A percentile compares a stretch with the other conserved stretches of the same genome.
These are phyloP conservation scores for Neopestalotiopsis sp. DNA, from an alignment of 2,329 filamentous ascomycete species.

Conservation along the genomic window DNA sequence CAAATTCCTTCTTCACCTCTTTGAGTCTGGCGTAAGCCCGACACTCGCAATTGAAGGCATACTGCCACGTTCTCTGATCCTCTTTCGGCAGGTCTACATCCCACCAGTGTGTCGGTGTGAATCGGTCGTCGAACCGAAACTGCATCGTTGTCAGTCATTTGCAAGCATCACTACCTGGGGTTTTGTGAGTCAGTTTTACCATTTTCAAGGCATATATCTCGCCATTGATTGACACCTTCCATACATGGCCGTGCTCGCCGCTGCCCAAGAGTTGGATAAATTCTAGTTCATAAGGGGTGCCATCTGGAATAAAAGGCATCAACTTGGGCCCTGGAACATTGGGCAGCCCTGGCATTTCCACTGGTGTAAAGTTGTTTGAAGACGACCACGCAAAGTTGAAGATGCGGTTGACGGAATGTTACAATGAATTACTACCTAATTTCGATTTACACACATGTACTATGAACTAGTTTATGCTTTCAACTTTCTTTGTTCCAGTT, in stretches of 20 bases:
- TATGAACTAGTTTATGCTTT: too few species aligned
- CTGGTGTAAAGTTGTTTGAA: neutral
- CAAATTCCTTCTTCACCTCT: constrained; percentile 11
- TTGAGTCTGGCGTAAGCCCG: constrained; percentile 18
- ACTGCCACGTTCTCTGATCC: constrained; percentile 11
- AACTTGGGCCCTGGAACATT: constrained; percentile 17
- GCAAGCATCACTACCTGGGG: neutral
- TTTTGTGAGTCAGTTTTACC: neutral
- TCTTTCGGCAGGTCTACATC: neutral
- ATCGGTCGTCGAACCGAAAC: constrained; percentile 12
- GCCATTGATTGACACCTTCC: constrained; percentile 20
- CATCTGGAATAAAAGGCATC: neutral
- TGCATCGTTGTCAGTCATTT: neutral
- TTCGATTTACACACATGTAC: too few species aligned
- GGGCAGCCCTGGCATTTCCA: constrained; percentile 6
- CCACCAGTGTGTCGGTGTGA: neutral
- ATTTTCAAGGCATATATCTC: constrained; percentile 20
- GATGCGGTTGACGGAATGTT: neutral
- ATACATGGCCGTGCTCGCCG: constrained; percentile 18
- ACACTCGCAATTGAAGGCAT: constrained; percentile 18
- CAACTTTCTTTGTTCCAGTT: neutral
- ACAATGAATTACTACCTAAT: too few species aligned
- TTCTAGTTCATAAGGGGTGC: neutral
- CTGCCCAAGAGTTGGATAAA: neutral
- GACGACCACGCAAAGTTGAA: neutral